Evolutionary conservation across 805 yeast genomes (phyloP).

Genomic region (Saccharomycopsis olivae): DNA sequence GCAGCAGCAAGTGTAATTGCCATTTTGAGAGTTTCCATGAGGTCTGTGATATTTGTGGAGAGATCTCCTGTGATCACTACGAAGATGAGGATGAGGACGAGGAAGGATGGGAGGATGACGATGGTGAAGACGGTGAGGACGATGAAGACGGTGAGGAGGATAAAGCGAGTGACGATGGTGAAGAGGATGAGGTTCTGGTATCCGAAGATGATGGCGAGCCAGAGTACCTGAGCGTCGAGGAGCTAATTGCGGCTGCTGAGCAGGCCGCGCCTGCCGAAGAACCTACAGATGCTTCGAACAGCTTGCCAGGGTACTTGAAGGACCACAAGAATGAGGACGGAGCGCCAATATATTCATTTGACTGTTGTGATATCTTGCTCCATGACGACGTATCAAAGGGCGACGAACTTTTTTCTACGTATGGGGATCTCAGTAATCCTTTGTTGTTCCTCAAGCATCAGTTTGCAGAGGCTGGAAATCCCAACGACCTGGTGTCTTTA

Average conservation of each 20-base stretch:
- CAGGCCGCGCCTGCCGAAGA: too few species aligned
- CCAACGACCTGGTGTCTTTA: conserved; percentile 10
- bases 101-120: conserved; percentile 8
- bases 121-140: conserved; percentile 10
- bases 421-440: conserved; percentile 29
- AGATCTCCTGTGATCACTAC: conserved; percentile 30
- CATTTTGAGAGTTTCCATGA: conserved; percentile 22
- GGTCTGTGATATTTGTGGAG: conserved; percentile 45
- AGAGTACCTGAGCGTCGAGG: conserved; percentile 7
- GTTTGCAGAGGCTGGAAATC: conserved; percentile 3
- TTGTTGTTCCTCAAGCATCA: conserved; percentile 11
- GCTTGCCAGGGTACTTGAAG: conserved; percentile 8
- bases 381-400: conserved; percentile 33
- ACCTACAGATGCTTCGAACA: conserved; percentile 19
- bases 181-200: conserved; percentile 7
- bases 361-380: conserved; percentile 64
- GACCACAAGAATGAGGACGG: conserved; percentile 18
- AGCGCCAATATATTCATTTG: conserved; percentile 30
- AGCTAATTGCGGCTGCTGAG: too few species aligned
- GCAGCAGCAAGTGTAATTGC: conserved; percentile 14
- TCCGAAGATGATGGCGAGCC: conserved; percentile 8
- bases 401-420: conserved; percentile 69
- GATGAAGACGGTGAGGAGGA: background rate
- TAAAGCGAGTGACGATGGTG: background rate
- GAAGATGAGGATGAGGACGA: conserved; percentile 17